These are phyloP conservation scores for Penicillium sp. DNA, from an alignment of 2,329 filamentous ascomycete species.

Conservation along the genomic window DNA sequence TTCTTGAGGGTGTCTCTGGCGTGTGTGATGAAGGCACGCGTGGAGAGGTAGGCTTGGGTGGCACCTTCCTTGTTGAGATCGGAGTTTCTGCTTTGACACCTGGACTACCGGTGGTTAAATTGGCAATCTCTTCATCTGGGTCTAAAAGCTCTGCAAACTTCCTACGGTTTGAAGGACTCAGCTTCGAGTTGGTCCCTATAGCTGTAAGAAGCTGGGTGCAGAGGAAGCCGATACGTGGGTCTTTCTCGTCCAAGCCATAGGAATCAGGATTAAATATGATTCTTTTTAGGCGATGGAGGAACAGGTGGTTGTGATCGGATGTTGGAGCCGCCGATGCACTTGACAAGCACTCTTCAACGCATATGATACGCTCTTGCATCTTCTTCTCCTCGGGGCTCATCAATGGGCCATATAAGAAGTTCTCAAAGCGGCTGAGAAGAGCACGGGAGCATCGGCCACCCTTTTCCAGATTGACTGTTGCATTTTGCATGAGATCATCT, in stretches of 20 bases:
- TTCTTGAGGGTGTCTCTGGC: not conserved
- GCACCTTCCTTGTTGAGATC: not conserved
- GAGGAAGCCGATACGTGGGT: not conserved
- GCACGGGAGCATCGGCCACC: not conserved
- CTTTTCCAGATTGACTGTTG: not conserved
- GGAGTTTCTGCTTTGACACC: not conserved
- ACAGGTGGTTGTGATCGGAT: not conserved
- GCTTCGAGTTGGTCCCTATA: not conserved
- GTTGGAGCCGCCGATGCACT: not conserved
- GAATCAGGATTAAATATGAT: not conserved
- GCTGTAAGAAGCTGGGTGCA: not conserved
- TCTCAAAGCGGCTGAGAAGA: conserved; percentile 2
- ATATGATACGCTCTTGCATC: conserved; percentile 1
- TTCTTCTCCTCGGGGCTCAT: conserved; percentile 1
- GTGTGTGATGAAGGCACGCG: not conserved
- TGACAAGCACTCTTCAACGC: conserved; percentile 1
- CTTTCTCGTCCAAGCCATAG: not conserved
- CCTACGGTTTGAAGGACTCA: not conserved
- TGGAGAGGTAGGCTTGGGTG: not conserved
- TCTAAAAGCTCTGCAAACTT: not conserved
- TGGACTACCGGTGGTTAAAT: not conserved
- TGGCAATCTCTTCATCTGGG: not conserved
- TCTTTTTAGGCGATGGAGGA: not conserved
- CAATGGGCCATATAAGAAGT: conserved; percentile 4
- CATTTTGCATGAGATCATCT: not conserved